Evolutionary conservation across 306 rosid genomes (phyloP).

Genomic region (Ormosia semicastrata): DNA sequence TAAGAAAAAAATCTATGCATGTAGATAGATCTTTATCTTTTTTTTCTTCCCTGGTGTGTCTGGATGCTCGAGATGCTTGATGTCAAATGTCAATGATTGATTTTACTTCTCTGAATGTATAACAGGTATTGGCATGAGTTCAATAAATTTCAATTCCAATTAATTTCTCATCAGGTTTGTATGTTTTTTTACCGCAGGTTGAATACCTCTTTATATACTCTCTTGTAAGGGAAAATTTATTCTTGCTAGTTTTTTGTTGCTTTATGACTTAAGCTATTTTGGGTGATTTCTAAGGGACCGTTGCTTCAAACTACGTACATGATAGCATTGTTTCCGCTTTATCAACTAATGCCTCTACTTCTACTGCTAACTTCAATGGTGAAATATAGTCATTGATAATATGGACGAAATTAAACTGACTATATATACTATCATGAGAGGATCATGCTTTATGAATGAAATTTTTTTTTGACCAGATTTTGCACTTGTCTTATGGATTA

Average conservation of each 20-base stretch:
- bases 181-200: background rate
- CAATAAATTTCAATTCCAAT: conserved; percentile 94
- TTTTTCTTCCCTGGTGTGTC: background rate
- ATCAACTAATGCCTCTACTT: background rate
- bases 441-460: background rate
- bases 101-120: conserved; percentile 29
- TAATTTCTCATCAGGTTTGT: conserved; percentile 85
- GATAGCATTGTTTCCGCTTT: background rate
- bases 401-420: background rate
- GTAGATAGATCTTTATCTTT: background rate
- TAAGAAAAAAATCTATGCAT: background rate
- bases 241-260: background rate
- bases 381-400: background rate
- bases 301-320: background rate
- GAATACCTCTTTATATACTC: background rate
- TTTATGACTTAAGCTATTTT: background rate
- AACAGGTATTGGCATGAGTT: conserved; percentile 96
- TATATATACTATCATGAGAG: background rate
- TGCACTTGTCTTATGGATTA: background rate
- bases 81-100: conserved; percentile 29
- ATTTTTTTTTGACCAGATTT: background rate
- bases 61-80: conserved; percentile 8
- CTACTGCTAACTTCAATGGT: background rate
- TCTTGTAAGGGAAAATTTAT: background rate
- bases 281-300: background rate